Evolutionary conservation across 1,139 yeast genomes (phyloP).

Genomic region (Kodamaea derodonti): DNA sequence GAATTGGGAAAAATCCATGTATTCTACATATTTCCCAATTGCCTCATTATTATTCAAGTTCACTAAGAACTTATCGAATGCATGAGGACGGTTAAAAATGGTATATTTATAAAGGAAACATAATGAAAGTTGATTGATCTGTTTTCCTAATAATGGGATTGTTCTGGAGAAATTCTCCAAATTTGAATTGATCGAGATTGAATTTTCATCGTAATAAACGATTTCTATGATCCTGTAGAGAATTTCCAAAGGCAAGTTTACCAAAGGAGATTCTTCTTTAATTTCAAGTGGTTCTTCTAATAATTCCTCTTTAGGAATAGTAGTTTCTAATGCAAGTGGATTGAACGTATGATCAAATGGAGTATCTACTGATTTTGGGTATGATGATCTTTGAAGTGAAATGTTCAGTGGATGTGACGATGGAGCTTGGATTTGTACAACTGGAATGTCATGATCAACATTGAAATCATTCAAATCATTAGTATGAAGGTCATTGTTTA

Average conservation of each 20-base stretch:
- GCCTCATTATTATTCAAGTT: slow-evolving; percentile 49
- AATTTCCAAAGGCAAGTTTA: slow-evolving; percentile 40
- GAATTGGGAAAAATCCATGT: slow-evolving; percentile 82
- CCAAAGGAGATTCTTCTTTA: slow-evolving; percentile 21
- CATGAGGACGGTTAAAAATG: slow-evolving; percentile 74
- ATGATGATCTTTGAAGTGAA: neutral
- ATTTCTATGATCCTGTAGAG: slow-evolving; percentile 41
- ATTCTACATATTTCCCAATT: slow-evolving; percentile 66
- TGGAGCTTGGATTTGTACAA: too few relatives aligned
- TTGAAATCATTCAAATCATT: neutral
- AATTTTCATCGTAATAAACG: slow-evolving; percentile 40
- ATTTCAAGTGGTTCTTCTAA: neutral
- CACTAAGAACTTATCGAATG: slow-evolving; percentile 67
- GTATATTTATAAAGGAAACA: slow-evolving; percentile 61
- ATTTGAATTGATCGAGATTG: slow-evolving; percentile 37
- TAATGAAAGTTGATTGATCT: slow-evolving; percentile 28
- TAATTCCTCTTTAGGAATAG: neutral
- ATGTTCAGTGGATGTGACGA: too few relatives aligned
- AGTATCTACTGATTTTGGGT: neutral
- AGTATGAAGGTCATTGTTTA: neutral
- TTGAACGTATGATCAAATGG: neutral
- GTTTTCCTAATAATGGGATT: slow-evolving; percentile 34
- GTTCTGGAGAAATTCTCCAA: slow-evolving; percentile 42
- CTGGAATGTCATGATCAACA: neutral
- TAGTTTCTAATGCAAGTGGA: neutral